Base-by-base conservation (phyloP, 192 early-diverging fungal species). In the Diversispora eburnea region DNA sequence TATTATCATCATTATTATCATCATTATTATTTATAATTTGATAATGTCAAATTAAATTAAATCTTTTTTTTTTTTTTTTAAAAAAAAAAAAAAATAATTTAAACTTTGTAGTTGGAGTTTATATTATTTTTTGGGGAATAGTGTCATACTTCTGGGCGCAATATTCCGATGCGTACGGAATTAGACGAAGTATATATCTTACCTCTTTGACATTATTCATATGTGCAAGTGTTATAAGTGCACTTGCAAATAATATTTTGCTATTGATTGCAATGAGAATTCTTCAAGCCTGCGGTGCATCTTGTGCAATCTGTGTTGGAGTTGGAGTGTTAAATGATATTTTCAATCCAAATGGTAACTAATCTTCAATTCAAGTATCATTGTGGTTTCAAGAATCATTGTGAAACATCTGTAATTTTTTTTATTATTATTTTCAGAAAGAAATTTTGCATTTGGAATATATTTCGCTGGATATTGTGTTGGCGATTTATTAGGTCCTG, bases 191-290 rank as follows among this genome's bases (percentile, higher is more conserved):
- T 22, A 75, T 82, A 63, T 82, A 79, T 67, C 70, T 82, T 33
- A n/a, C 65, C 56, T 77, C 81, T 1, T 76, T 77, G 52, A 15
- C 60, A 61, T 74, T 82, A 48, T 82, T 79, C 71, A 73, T 79
- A 45, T 42, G 79, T 51, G 71, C 78, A 10, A 79, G 77, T 1
- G 15, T 82, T 25, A 47, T 77, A 39, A 74, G 78, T 2, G 81
- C 76, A 46, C 43, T 79, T 45, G 71, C 76, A 8, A 61, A 57
- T 17, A 82, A 77, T 56, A 73, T 79, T 48, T 79, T 74, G 76
- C 20, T 82, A 54, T 77, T 82, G 43, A 73, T 82, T 25, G 64
- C 69, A 46, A 82, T 79, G 81, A 58, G 81, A 49, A 67, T 71
- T 8, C 66, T 82, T 43, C 81, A 82, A 59, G 77, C 81, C 0